phyloP scores from a whole-genome alignment of 2,329 filamentous ascomycete genomes.

The Colletotrichum abscissum region DNA sequence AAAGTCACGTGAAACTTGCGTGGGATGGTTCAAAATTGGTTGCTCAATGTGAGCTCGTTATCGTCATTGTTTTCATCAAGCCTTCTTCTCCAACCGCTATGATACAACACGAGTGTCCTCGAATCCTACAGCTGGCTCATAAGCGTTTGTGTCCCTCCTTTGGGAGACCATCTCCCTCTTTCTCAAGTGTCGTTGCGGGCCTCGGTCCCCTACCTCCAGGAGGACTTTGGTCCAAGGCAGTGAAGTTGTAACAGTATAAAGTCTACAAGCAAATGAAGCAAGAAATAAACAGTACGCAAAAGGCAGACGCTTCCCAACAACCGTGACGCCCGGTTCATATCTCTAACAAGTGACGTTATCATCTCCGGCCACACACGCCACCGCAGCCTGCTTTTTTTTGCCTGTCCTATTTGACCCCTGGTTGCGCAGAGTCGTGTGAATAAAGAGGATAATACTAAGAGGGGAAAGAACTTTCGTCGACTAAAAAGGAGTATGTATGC shows the following conservation, averaged over 20 bases:
- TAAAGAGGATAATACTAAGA: conserved; percentile 22
- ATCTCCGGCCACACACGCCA: conserved; percentile 29
- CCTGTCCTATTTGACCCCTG: conserved; percentile 24
- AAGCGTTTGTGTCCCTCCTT: conserved; percentile 13
- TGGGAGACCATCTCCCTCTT: conserved; percentile 12
- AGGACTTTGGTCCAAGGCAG: conserved; percentile 20
- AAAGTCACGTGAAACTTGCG: not conserved
- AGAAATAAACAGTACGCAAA: conserved; percentile 20
- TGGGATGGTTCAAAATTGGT: not conserved
- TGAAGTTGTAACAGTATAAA: conserved; percentile 35
- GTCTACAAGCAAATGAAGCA: conserved; percentile 29
- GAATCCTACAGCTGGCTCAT: conserved; percentile 35
- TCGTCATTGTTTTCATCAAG: conserved; percentile 33
- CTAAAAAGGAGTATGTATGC: conserved; percentile 36
- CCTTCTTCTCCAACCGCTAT: conserved; percentile 35
- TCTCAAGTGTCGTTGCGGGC: conserved; percentile 14
- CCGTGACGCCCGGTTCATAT: conserved; percentile 35
- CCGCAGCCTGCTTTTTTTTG: conserved; percentile 30
- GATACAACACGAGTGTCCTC: conserved; percentile 35
- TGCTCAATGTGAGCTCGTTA: conserved; percentile 30
- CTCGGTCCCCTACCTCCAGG: conserved; percentile 11
- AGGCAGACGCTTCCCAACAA: conserved; percentile 34
- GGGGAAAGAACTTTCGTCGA: conserved; percentile 28
- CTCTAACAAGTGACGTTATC: conserved; percentile 35
- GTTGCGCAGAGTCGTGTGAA: conserved; percentile 28